Evolutionary conservation across 257 asterid genomes (phyloP).

Genomic region (Verbascum thapsus): DNA sequence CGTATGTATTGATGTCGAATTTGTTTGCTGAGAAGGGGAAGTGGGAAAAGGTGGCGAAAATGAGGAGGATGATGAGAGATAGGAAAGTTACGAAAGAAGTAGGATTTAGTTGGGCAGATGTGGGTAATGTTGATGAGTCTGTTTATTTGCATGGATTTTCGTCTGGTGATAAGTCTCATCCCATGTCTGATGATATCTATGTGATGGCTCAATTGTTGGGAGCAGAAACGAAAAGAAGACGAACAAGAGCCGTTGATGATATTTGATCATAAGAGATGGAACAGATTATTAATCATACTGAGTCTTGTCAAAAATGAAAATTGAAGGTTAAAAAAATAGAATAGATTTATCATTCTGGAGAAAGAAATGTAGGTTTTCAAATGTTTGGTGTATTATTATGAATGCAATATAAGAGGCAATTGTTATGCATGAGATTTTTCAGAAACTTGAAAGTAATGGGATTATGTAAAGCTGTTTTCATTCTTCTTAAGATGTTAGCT

Average conservation of each 20-base stretch:
- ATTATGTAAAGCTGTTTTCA: no score
- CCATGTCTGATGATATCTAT: conserved; percentile 57
- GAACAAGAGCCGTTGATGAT: conserved; percentile 27
- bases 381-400: no score
- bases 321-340: neutral
- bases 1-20: conserved; percentile 85
- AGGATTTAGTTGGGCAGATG: conserved; percentile 94
- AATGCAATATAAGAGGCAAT: no score
- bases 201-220: conserved; percentile 71
- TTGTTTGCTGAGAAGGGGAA: conserved; percentile 91
- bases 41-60: conserved; percentile 81
- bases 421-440: no score
- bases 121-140: conserved; percentile 50
- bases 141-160: conserved; percentile 69
- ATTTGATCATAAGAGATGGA: conserved; percentile 17
- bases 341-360: no score
- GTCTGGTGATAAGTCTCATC: conserved; percentile 82
- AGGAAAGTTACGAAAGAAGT: conserved; percentile 74
- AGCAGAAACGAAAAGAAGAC: conserved; percentile 63
- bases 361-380: no score
- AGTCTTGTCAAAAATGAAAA: neutral
- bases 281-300: neutral
- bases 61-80: conserved; percentile 79
- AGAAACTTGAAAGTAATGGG: no score
- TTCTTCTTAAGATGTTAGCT: no score